A percentile compares a stretch with the other conserved stretches of the same genome.
phyloP scores from a whole-genome alignment of 768 basidiomycete species.

The Hypholoma fasciculare region DNA sequence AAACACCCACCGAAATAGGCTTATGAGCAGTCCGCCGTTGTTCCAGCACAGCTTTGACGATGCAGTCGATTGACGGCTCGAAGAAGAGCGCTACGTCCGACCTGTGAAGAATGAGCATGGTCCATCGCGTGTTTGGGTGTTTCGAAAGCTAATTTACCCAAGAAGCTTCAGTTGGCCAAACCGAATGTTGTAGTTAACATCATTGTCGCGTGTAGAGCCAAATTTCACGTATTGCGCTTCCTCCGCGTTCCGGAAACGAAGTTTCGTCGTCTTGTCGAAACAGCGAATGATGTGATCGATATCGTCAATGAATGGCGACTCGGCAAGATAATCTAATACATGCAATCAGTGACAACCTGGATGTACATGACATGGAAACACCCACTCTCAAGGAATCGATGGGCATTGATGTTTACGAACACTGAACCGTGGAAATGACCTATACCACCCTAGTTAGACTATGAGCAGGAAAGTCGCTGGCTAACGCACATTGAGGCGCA shows the following conservation, averaged over 20 bases:
- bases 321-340: constrained; percentile 34
- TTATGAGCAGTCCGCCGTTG: constrained; percentile 25
- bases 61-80: constrained; percentile 35
- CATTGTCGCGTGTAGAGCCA: constrained; percentile 40
- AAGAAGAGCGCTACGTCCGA: constrained; percentile 37
- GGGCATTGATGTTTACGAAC: constrained; percentile 13
- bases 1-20: constrained; percentile 28
- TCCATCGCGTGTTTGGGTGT: background rate
- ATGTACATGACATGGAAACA: background rate
- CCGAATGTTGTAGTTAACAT: constrained; percentile 35
- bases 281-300: constrained; percentile 36
- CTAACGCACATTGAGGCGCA: constrained; percentile 37
- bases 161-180: constrained; percentile 46
- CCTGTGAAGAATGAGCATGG: constrained; percentile 14
- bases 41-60: constrained; percentile 30
- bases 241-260: constrained; percentile 32
- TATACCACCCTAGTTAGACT: constrained; percentile 16
- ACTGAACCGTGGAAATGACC: constrained; percentile 50
- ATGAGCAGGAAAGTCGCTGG: background rate
- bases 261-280: constrained; percentile 48
- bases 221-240: constrained; percentile 46
- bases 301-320: constrained; percentile 10
- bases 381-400: constrained; percentile 11
- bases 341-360: background rate
- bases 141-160: constrained; percentile 20